Evolutionary conservation across 441 rosid species (phyloP).

Genomic region (Gossypium gossypioides): DNA sequence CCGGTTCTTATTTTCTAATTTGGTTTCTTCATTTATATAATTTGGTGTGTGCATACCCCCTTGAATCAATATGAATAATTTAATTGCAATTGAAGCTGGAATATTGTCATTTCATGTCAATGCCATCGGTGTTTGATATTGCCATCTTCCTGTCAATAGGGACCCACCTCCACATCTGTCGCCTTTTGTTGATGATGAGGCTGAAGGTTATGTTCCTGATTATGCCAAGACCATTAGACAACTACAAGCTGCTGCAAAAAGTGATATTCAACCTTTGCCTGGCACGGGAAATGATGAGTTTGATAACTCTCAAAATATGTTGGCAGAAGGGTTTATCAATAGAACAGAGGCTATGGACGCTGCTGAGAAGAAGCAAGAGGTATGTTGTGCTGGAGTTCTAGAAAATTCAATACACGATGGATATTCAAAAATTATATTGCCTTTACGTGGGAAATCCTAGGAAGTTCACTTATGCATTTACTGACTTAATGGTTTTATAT

Average conservation of each 20-base stretch:
- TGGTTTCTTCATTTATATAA: neutral
- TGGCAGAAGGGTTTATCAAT: constrained; percentile 59
- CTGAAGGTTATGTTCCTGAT: constrained; percentile 82
- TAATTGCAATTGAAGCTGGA: neutral
- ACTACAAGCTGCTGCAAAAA: constrained; percentile 69
- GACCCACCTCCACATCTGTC: constrained; percentile 80
- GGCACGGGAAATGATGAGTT: constrained; percentile 60
- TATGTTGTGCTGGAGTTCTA: constrained; percentile 9
- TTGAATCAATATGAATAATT: neutral
- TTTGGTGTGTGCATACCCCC: neutral
- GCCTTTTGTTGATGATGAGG: constrained; percentile 80
- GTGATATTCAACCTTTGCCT: constrained; percentile 72
- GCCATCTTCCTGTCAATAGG: constrained; percentile 27
- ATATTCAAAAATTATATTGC: neutral
- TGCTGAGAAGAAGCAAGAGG: constrained; percentile 55
- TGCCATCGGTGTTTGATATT: neutral
- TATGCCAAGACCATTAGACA: constrained; percentile 69
- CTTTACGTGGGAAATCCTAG: neutral
- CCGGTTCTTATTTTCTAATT: neutral
- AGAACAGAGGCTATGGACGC: constrained; percentile 76
- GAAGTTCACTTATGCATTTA: neutral
- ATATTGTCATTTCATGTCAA: neutral
- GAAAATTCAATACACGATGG: neutral
- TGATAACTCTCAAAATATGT: constrained; percentile 63
- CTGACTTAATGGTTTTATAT: neutral